Conservation (phyloP, 2,329 filamentous ascomycete genomes). For the Cercospora canescens region DNA sequence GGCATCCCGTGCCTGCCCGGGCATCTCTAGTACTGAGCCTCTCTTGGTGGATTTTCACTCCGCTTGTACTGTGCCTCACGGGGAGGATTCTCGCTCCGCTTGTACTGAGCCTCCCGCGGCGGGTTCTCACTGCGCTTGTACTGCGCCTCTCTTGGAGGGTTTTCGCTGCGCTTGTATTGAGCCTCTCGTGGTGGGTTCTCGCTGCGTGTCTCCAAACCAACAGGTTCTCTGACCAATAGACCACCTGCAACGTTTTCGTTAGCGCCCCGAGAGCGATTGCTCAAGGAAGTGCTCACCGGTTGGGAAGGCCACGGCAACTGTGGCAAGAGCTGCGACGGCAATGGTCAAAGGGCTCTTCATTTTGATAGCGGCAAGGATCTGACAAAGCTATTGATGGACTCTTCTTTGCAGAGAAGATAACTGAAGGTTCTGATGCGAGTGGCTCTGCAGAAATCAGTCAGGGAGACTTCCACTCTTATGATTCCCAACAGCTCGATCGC, state of each 20-base stretch:
- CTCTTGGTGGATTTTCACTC: not conserved
- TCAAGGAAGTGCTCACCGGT: not conserved
- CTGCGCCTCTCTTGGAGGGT: not conserved
- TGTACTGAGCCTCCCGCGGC: not conserved
- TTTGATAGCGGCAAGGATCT: not conserved
- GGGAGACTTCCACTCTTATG: not conserved
- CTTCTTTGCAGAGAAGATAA: not conserved
- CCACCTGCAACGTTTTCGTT: not conserved
- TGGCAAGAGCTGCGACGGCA: not conserved
- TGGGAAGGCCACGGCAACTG: not conserved
- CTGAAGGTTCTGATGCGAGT: not conserved
- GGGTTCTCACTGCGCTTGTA: not conserved
- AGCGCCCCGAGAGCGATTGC: not conserved
- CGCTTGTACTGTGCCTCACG: not conserved
- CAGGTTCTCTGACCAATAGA: not conserved
- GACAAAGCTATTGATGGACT: too few species aligned
- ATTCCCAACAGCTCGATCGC: not conserved
- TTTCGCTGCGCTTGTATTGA: not conserved
- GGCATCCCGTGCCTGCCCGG: not conserved
- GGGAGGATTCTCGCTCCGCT: not conserved
- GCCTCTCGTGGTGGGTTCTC: not conserved
- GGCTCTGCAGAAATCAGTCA: not conserved
- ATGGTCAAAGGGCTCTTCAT: slow-evolving; percentile 2
- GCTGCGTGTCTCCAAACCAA: not conserved
- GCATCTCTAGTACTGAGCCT: not conserved